These are phyloP conservation scores for Penstemon barbatus DNA, from an alignment of 257 asterid species.

Conservation along the genomic window DNA sequence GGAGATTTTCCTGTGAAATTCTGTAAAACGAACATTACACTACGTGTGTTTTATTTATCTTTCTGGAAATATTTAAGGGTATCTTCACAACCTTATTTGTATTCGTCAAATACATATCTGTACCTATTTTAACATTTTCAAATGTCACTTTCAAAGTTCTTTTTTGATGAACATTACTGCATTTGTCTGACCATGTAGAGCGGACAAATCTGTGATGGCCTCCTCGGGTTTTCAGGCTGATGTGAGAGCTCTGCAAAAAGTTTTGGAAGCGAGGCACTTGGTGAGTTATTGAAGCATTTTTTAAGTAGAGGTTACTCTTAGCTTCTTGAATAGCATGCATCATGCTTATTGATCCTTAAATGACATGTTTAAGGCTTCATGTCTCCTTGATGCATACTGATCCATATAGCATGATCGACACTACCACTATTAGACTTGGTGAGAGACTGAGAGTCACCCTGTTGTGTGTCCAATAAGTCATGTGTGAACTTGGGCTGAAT, in stretches of 20 bases:
- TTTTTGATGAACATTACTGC: neutral
- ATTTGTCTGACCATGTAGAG: constrained; percentile 47
- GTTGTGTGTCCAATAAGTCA: neutral
- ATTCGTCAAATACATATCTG: neutral
- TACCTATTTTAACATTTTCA: neutral
- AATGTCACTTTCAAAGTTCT: constrained; percentile 10
- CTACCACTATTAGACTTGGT: neutral
- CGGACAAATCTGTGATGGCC: constrained; percentile 84
- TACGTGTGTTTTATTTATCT: neutral
- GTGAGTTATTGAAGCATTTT: constrained; percentile 33
- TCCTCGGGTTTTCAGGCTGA: constrained; percentile 99
- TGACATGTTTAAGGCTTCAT: neutral
- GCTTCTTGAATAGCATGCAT: neutral
- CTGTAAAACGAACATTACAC: neutral
- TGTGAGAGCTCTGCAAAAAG: constrained; percentile 91
- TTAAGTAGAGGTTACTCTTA: neutral
- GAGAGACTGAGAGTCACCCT: neutral
- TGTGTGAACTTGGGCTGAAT: neutral
- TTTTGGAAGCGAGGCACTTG: constrained; percentile 55
- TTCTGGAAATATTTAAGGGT: neutral
- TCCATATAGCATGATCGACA: neutral
- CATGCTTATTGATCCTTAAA: neutral
- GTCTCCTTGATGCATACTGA: neutral
- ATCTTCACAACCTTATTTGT: neutral
- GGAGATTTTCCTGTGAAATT: neutral